phyloP scores from a whole-genome alignment of 768 basidiomycete genomes.

The Russula sp. region DNA sequence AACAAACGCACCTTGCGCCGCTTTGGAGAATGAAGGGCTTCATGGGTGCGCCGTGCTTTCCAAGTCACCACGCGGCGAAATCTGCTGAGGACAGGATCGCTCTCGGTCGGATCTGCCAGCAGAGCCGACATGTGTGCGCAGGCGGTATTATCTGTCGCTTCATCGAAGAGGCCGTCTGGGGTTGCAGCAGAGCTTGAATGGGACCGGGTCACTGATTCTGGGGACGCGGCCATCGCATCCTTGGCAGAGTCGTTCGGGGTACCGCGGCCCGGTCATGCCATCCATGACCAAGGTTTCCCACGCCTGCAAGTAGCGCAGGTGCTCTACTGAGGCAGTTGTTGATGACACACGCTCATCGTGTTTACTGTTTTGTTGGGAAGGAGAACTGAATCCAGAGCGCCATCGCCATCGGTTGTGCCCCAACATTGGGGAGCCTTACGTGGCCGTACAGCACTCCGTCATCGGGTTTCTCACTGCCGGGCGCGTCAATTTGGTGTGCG shows the following conservation, averaged over 20 bases:
- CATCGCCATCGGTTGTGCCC: not conserved
- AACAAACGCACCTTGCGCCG: conserved; percentile 50
- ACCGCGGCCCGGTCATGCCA: conserved; percentile 1
- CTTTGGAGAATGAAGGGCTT: conserved; percentile 45
- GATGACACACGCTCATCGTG: too few species aligned
- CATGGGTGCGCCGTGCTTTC: conserved; percentile 42
- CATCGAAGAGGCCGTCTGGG: conserved; percentile 12
- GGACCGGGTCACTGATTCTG: conserved; percentile 12
- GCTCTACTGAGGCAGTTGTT: too few species aligned
- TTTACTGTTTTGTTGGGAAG: too few species aligned
- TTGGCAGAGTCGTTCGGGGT: not conserved
- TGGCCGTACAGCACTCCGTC: not conserved
- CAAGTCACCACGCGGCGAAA: conserved; percentile 51
- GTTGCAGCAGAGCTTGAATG: conserved; percentile 11
- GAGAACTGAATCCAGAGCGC: too few species aligned
- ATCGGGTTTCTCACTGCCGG: not conserved
- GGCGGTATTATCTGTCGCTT: conserved; percentile 3
- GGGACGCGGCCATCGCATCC: conserved; percentile 13
- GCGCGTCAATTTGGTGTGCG: not conserved
- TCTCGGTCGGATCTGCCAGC: conserved; percentile 31
- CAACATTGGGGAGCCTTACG: not conserved
- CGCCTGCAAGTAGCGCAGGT: not conserved
- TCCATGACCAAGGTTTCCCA: not conserved
- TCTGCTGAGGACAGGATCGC: conserved; percentile 35
- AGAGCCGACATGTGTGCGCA: conserved; percentile 38